Evolutionary conservation across 225 moss, liverwort and hornwort genomes (phyloP), one percentile per base, ranked within the genome.

Genomic region (Pseudisothecium myosuroides): DNA sequence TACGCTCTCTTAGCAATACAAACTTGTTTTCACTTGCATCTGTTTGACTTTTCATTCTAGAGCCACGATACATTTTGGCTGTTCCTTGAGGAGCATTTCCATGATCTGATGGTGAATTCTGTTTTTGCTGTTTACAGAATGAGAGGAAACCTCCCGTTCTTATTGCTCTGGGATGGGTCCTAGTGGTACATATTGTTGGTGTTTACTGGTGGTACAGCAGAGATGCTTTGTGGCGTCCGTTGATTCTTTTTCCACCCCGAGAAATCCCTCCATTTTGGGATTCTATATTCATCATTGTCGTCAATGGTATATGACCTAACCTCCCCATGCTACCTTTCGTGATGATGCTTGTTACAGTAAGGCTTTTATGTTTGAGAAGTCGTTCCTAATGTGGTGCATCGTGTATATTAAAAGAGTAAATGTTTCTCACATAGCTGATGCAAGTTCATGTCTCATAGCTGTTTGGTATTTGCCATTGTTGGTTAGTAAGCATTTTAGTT

Each of bases 131-230:
- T 90, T 82, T 62, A 80, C 96, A 98, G 96, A 96, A 96, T 90
- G 98, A 98, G 91, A 96, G 98, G 87, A 98, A 95, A 89, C 88
- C 91, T 63, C 63, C 91, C 43, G 84, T 96, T 90, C 95, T 96
- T 71, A 90, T 96, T 34, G 92, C 92, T 69, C 89, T 98, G 88
- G 98, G 93, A 86, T 87, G 92, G 39, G 86, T 91, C 88, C 94
- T 98, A 84, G 81, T 89, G 81, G 91, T 91, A 73, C 98, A 98
- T 90, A 91, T 98, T 59, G 75, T 95, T 76, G 98, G 96, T 89
- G 96, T 98, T 84, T 98, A 96, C 91, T 98, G 96, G 96, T 98
- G 98, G 98, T 96, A 95, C 83, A 94, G 91, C 36, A 93, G 85
- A 76, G 96, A 96, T 86, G 91, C 96, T 88, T 93, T 98, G 75